Base-by-base conservation (phyloP, 306 rosid species). In the Heteromeles arbutifolia region DNA sequence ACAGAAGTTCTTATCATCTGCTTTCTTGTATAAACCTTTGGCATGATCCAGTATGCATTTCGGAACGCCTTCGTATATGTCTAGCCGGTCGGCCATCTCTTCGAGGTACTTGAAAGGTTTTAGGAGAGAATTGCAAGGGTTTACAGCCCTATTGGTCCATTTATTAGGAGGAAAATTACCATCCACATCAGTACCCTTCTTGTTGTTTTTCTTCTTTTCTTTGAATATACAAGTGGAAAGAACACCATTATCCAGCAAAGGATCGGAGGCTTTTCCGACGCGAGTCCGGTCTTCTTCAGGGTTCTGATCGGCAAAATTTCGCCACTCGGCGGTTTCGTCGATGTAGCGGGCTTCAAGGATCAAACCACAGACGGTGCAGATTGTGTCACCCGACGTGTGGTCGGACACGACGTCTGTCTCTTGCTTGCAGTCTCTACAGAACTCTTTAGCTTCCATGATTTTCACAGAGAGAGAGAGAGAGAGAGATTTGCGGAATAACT, bases 311-410 rank as follows among this genome's bases (percentile, higher is more conserved):
- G 53, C 64, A 9, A 79, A 79, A 29, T 11, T 22, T 15, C 78
- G 73, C 82, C 82, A 73, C 58, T 79, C 82, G 4, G 74, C 19
- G 2, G 18, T 41, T 11, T 61, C 48, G 31, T 67, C 77, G 19
- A 69, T 54, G 68, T 3, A 31, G 10, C 6, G 21, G 12, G 71
- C 34, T 13, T 58, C 70, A 6, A 81, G 78, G n/a, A 81, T 39
- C 1, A 77, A 6, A 19, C 85, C 81, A 65, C 85, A 72, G 8
- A 57, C 67, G 11, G 62, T 44, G 75, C 85, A 81, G 24, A 81
- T 72, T 14, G 61, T 58, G 78, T 77, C 57, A 13, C 78, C 81
- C 2, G 57, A 13, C 1, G 0, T 17, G 66, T 64, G 74, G 56
- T 82, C 82, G 12, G 29, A 25, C 24, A 78, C 74, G 3, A 75